Evolutionary conservation across 2,329 filamentous ascomycete genomes (phyloP).

Genomic region (Fusarium sambucinum): DNA sequence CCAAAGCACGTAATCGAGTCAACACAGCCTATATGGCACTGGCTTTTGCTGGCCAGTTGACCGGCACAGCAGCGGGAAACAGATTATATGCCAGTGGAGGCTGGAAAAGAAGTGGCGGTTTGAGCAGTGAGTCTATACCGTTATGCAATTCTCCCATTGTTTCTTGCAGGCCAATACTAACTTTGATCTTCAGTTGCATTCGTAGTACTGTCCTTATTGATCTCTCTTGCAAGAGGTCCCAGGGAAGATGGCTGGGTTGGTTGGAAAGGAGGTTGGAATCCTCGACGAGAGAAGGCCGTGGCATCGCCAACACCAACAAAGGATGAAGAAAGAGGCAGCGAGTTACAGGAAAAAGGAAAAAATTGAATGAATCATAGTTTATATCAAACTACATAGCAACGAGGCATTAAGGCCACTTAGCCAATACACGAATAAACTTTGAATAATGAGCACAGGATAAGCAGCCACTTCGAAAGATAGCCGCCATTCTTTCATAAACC

Average conservation of each 20-base stretch:
- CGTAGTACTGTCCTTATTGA: constrained; percentile 41
- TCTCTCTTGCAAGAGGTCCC: constrained; percentile 50
- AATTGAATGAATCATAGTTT: background rate
- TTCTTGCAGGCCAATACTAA: background rate
- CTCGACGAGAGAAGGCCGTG: constrained; percentile 26
- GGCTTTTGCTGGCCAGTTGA: constrained; percentile 80
- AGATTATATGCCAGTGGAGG: constrained; percentile 64
- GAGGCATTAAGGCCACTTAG: background rate
- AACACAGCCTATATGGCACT: constrained; percentile 87
- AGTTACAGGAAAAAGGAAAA: constrained; percentile 11
- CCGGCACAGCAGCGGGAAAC: constrained; percentile 72
- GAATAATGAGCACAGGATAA: too few relatives aligned
- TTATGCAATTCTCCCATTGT: too few relatives aligned
- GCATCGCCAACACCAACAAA: constrained; percentile 7
- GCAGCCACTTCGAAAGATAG: background rate
- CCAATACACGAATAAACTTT: background rate
- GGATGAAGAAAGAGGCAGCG: constrained; percentile 16
- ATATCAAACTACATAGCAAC: background rate
- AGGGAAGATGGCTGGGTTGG: constrained; percentile 51
- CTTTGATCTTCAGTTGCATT: constrained; percentile 40
- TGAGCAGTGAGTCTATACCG: constrained; percentile 44
- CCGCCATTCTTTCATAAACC: background rate
- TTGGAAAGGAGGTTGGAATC: constrained; percentile 50
- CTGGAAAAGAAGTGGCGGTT: constrained; percentile 62
- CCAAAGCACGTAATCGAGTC: constrained; percentile 77